Base-by-base conservation (phyloP, 1,139 yeast species). In the Taphrina flavorubra region DNA sequence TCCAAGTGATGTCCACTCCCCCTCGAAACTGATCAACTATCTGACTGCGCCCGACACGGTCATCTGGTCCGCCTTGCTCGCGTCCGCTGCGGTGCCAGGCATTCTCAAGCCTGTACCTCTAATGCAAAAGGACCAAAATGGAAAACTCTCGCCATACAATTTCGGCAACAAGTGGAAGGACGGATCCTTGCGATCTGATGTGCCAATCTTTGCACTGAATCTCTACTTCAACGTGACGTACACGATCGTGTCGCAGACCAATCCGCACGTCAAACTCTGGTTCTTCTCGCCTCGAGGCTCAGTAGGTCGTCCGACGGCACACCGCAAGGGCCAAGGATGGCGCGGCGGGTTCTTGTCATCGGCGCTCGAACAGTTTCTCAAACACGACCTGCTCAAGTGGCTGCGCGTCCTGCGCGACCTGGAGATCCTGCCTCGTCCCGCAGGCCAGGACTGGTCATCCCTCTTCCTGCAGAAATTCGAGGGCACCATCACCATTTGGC, bases 1-100 rank as follows among this genome's bases (percentile, higher is more conserved):
- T 2, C 95, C 96, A 0, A 87, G 91, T 6, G 94, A 89, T 75
- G 89, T 91, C 0, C 90, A 88, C 76, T 87, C 92, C 0, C 95
- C 96, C 0, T 92, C 87, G 4, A 89, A 89, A 75, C 79, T 89
- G 68, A 87, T 94, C 77, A 89, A 89, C 74, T 86, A 86, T 74
- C 83, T 88, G 69, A 89, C 95, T 0, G 85, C 92, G 7, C 95
- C 95, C 11, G 84, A 88, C 76, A 88, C 94, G 75, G 87, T 89
- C n/a, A 87, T 89, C 25, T 89, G 95, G 95, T 86, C 90, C 1
- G 81, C 92, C 0, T 79, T 89, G 71, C 79, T 89, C 59, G 95
- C 95, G 0, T 87, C 92, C 13, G 85, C 91, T 4, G 95, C 95
- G 0, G 95, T 89, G 8, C 95, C 95, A 0, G 95, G 95, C 0